phyloP scores from a whole-genome alignment of 2,329 filamentous ascomycete species.

The Scedosporium minutisporum region DNA sequence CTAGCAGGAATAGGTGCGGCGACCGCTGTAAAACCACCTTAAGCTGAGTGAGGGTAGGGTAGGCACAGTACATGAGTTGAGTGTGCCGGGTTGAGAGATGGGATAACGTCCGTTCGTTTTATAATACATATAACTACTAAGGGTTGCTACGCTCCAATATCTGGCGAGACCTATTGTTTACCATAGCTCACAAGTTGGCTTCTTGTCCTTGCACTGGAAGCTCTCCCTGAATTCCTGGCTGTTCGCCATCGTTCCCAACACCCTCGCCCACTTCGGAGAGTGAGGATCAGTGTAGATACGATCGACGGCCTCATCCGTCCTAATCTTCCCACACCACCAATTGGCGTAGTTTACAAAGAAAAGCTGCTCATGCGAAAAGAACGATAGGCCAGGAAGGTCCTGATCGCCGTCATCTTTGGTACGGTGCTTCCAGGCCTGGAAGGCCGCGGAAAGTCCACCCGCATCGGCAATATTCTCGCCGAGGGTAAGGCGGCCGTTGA shows the following conservation, averaged over 20 bases:
- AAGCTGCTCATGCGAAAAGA: slow-evolving; percentile 57
- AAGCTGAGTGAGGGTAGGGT: background rate
- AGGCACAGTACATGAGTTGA: background rate
- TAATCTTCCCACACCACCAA: slow-evolving; percentile 57
- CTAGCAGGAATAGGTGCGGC: background rate
- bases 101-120: background rate
- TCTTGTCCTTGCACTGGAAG: slow-evolving; percentile 55
- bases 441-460: slow-evolving; percentile 54
- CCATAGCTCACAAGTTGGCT: slow-evolving; percentile 63
- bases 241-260: slow-evolving; percentile 56
- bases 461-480: slow-evolving; percentile 66
- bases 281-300: slow-evolving; percentile 55
- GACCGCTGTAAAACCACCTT: background rate
- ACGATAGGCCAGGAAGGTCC: slow-evolving; percentile 49
- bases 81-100: background rate
- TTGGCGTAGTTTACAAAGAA: slow-evolving; percentile 60
- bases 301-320: slow-evolving; percentile 46
- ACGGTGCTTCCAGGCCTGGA: slow-evolving; percentile 54
- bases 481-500: slow-evolving; percentile 54
- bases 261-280: slow-evolving; percentile 52
- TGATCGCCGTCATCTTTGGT: slow-evolving; percentile 39
- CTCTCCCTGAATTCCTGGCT: slow-evolving; percentile 57
- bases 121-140: no score
- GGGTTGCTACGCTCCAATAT: no score
- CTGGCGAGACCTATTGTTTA: slow-evolving; percentile 19